phyloP scores from a whole-genome alignment of 768 basidiomycete species.

The Leccinum broughii region DNA sequence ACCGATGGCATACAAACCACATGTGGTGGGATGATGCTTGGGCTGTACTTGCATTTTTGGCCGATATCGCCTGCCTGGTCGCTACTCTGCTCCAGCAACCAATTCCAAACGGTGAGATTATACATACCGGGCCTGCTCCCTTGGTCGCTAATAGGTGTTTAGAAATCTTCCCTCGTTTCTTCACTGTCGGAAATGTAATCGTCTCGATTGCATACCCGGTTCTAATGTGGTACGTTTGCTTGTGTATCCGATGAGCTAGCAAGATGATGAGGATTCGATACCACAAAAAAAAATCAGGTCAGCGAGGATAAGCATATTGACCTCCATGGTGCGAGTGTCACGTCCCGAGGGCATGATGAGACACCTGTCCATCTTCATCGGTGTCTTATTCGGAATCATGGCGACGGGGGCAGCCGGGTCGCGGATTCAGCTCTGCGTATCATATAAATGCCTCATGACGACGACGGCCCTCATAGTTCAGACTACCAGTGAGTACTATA shows the following conservation, averaged over 20 bases:
- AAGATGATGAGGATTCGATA: not conserved
- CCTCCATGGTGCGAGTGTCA: conserved; percentile 24
- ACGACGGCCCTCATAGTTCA: conserved; percentile 14
- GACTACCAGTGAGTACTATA: conserved; percentile 20
- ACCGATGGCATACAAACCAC: conserved; percentile 16
- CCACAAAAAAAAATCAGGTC: conserved; percentile 16
- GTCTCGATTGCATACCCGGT: conserved; percentile 20
- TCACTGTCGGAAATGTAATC: conserved; percentile 12
- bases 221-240: conserved; percentile 17
- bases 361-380: conserved; percentile 8
- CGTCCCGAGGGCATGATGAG: conserved; percentile 16
- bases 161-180: conserved; percentile 11
- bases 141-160: not conserved
- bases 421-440: conserved; percentile 16
- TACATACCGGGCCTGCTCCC: not conserved
- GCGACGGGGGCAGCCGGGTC: conserved; percentile 5
- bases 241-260: not conserved
- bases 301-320: conserved; percentile 26
- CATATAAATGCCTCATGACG: conserved; percentile 9
- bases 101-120: conserved; percentile 5
- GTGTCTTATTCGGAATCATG: conserved; percentile 18
- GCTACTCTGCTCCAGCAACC: conserved; percentile 10
- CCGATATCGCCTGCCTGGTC: conserved; percentile 14
- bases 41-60: conserved; percentile 18
- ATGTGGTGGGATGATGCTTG: conserved; percentile 31